These are phyloP conservation scores for Panaeolus cyanescens DNA, from an alignment of 768 basidiomycete genomes.

Conservation along the genomic window DNA sequence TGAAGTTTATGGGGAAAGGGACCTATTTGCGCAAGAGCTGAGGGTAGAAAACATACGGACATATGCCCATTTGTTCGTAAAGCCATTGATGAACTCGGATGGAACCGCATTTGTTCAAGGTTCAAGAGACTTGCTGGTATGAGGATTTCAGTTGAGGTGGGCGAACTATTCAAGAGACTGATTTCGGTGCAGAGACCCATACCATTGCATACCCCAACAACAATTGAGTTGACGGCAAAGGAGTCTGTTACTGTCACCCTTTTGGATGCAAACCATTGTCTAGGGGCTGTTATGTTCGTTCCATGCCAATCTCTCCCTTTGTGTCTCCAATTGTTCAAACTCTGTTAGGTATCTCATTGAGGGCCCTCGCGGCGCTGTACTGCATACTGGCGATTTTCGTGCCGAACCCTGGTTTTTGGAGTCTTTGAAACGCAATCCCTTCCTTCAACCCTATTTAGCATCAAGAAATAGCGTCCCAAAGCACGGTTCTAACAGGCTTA, in stretches of 20 bases:
- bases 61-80: conserved; percentile 67
- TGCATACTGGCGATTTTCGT: conserved; percentile 94
- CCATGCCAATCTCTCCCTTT: neutral
- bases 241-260: conserved; percentile 74
- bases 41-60: conserved; percentile 56
- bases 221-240: conserved; percentile 54
- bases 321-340: neutral
- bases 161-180: conserved; percentile 40
- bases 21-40: conserved; percentile 52
- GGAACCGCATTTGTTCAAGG: conserved; percentile 51
- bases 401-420: conserved; percentile 84
- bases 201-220: conserved; percentile 65
- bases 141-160: neutral
- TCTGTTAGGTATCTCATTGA: conserved; percentile 78
- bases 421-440: conserved; percentile 65
- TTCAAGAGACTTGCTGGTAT: conserved; percentile 65
- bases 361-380: conserved; percentile 64
- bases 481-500: conserved; percentile 16
- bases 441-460: conserved; percentile 67
- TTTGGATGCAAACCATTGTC: conserved; percentile 93
- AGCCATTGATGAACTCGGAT: conserved; percentile 45
- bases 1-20: conserved; percentile 69
- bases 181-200: conserved; percentile 21
- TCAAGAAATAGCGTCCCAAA: conserved; percentile 13
- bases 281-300: conserved; percentile 84